Percentiles rank a stretch among this genome's conserved stretches.
These are phyloP conservation scores for Fusarium keratoplasticum DNA, from an alignment of 2,329 filamentous ascomycete genomes.

Conservation along the genomic window DNA sequence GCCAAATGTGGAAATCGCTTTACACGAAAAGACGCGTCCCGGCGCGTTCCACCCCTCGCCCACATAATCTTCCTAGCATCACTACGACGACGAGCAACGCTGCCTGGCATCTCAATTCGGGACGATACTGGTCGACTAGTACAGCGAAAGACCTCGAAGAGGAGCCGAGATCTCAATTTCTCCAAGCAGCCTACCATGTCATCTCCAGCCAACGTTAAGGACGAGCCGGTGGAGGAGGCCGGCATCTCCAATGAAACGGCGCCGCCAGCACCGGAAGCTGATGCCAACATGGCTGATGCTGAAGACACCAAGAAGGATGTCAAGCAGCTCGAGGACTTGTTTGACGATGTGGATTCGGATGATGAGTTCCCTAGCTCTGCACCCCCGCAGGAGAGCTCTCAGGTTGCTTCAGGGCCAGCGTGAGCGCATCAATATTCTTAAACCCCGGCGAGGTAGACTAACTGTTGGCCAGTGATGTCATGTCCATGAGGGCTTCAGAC, in stretches of 20 bases:
- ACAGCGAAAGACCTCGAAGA: neutral
- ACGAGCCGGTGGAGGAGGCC: constrained; percentile 43
- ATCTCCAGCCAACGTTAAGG: constrained; percentile 42
- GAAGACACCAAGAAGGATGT: constrained; percentile 56
- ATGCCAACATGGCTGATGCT: constrained; percentile 40
- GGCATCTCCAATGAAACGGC: constrained; percentile 29
- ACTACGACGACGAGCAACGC: constrained; percentile 36
- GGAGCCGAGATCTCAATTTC: constrained; percentile 38
- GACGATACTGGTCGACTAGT: neutral
- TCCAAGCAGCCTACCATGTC: constrained; percentile 38
- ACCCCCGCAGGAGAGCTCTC: constrained; percentile 50
- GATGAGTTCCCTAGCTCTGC: constrained; percentile 70
- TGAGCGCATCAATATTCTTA: constrained; percentile 45
- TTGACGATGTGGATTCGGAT: constrained; percentile 69
- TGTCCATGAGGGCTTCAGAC: constrained; percentile 69
- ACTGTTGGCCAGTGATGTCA: constrained; percentile 44
- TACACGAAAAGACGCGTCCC: constrained; percentile 42
- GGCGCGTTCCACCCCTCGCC: constrained; percentile 33
- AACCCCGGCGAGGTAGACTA: constrained; percentile 9
- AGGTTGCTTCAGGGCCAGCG: constrained; percentile 60
- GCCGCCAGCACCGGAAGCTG: constrained; percentile 22
- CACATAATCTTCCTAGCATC: constrained; percentile 21
- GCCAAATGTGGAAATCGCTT: constrained; percentile 32
- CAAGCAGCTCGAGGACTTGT: constrained; percentile 68
- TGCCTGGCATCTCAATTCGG: neutral